Evolutionary conservation across 352 stramenopile genomes (phyloP), one percentile per base, ranked within the genome.

Genomic region (Pythium apleroticum): DNA sequence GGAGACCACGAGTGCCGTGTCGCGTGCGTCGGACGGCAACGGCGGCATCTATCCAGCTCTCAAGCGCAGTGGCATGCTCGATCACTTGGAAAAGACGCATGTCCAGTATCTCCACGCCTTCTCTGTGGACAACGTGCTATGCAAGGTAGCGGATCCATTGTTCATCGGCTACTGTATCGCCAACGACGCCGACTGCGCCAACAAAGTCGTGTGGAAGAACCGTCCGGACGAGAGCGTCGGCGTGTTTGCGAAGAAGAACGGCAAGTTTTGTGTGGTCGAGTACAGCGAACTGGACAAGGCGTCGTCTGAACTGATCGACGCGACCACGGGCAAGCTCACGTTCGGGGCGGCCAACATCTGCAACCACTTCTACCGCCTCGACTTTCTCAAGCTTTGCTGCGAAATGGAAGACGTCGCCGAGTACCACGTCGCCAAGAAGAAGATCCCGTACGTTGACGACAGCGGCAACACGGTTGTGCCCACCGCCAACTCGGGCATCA

Each of bases 271-370:
- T 65, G 86, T 99, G 41, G 85, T 99, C 3, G 98, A 99, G 77
- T 99, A 99, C 78, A 98, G 84, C 8, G 98, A 99, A 65, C 92
- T 99, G 72, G 85, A 93, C 62, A 77, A 71, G 27, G 76, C 68
- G 43, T 65, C 85, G 67, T 83, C 85, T 66, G 84, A 88, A 67
- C 54, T 86, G 75, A 69, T 78, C 49, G 65, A 93, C 54, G 49
- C 73, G 25, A 72, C 31, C 48, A 95, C 76, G 2, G 95, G 94
- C 14, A 83, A 90, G 56, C 84, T 99, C 12, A 69, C 90, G 0
- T 99, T 97, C 72, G 93, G 96, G 11, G 95, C 96, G 0, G 97
- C 90, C 30, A 99, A 99, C 70, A 99, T 99, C 74, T 99, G 97
- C 90, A 99, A 99, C 84, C 97, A 99, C 73, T 98, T 98, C 52